Evolutionary conservation across 116 monocot genomes (phyloP).

Genomic region (Phalaenopsis hybrid): DNA sequence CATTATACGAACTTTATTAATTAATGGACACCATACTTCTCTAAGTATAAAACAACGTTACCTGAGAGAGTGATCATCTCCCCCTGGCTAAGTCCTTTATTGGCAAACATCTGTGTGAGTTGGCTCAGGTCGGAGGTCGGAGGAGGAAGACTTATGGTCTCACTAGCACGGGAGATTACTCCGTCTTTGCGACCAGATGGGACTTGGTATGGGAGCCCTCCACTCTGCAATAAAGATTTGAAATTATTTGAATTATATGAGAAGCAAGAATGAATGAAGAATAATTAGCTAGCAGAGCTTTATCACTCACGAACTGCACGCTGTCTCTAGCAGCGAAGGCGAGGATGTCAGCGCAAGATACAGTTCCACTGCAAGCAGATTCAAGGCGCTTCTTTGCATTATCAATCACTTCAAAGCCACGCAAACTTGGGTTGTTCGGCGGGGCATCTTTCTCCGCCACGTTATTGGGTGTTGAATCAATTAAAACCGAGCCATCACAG

Average conservation of each 20-base stretch:
- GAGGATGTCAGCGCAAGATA: slow-evolving; percentile 79
- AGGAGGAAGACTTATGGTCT: slow-evolving; percentile 24
- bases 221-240: not conserved
- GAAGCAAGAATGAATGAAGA: not conserved
- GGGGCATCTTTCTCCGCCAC: slow-evolving; percentile 35
- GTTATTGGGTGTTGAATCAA: slow-evolving; percentile 33
- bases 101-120: slow-evolving; percentile 19
- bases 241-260: not conserved
- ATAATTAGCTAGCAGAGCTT: slow-evolving; percentile 15
- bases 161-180: slow-evolving; percentile 13
- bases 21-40: too few relatives aligned
- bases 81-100: slow-evolving; percentile 24
- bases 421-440: slow-evolving; percentile 49
- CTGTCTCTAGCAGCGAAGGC: slow-evolving; percentile 66
- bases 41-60: not conserved
- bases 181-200: slow-evolving; percentile 51
- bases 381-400: slow-evolving; percentile 50
- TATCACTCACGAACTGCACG: slow-evolving; percentile 24
- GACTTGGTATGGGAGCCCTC: slow-evolving; percentile 14
- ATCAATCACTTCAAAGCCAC: slow-evolving; percentile 44
- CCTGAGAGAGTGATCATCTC: slow-evolving; percentile 49
- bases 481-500: slow-evolving; percentile 52
- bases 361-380: slow-evolving; percentile 32
- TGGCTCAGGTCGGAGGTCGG: slow-evolving; percentile 20
- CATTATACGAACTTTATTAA: too few relatives aligned